A percentile compares a stretch with the other conserved stretches of the same genome.
Conservation (phyloP, 768 basidiomycete species). For the Boletus coccyginus region DNA sequence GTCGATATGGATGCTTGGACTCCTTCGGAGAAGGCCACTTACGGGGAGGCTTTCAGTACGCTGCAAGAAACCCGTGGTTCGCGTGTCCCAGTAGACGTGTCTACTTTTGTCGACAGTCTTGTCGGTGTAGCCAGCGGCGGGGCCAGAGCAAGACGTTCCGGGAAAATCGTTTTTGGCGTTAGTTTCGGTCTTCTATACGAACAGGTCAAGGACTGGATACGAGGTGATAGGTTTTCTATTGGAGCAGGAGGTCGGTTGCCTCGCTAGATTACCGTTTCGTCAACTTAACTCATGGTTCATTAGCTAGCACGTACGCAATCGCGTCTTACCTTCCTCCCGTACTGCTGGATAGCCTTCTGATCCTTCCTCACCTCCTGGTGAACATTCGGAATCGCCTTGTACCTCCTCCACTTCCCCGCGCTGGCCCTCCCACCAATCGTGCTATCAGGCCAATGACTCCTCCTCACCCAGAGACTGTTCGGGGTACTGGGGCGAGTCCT, state of each 20-base stretch:
- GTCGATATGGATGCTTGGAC: slow-evolving; percentile 70
- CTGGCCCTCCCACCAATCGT: slow-evolving; percentile 31
- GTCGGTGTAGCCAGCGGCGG: slow-evolving; percentile 61
- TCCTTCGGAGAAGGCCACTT: slow-evolving; percentile 66
- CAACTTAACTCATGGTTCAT: slow-evolving; percentile 10
- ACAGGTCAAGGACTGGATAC: slow-evolving; percentile 51
- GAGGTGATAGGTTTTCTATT: slow-evolving; percentile 66
- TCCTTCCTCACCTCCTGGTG: slow-evolving; percentile 63
- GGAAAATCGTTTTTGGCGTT: slow-evolving; percentile 42
- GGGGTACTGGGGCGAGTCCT: background rate
- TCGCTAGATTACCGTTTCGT: background rate
- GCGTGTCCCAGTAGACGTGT: slow-evolving; percentile 54
- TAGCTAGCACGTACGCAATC: slow-evolving; percentile 66
- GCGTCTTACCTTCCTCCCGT: slow-evolving; percentile 68
- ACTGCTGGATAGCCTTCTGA: slow-evolving; percentile 63
- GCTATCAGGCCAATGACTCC: slow-evolving; percentile 15
- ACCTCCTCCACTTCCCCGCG: slow-evolving; percentile 44
- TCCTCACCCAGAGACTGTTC: slow-evolving; percentile 10
- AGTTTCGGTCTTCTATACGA: slow-evolving; percentile 40
- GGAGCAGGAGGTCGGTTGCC: slow-evolving; percentile 71
- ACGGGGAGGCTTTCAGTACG: slow-evolving; percentile 66
- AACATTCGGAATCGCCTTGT: slow-evolving; percentile 60
- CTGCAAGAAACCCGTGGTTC: slow-evolving; percentile 40
- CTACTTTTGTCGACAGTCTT: slow-evolving; percentile 57
- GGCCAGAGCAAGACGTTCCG: slow-evolving; percentile 35